Percentiles rank a stretch among this genome's conserved stretches.
Evolutionary conservation across 2,329 filamentous ascomycete species (phyloP).

Genomic region (Rhinocladiella mackenziei): DNA sequence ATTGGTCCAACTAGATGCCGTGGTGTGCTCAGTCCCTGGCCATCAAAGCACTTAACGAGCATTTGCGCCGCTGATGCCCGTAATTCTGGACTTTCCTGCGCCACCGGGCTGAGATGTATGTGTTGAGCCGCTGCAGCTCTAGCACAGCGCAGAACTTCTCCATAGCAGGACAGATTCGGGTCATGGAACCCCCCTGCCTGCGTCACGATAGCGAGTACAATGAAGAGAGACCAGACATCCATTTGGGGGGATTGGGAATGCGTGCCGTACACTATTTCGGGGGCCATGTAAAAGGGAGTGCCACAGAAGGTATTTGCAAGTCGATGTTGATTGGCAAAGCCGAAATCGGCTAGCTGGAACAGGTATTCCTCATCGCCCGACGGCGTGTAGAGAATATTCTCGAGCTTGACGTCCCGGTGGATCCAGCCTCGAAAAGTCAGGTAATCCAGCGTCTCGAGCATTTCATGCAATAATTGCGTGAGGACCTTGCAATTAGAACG

Average conservation of each 20-base stretch:
- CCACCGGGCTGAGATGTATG: slow-evolving; percentile 23
- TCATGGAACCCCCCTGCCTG: background rate
- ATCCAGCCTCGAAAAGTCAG: slow-evolving; percentile 21
- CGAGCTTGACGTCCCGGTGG: slow-evolving; percentile 30
- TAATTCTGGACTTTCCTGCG: slow-evolving; percentile 20
- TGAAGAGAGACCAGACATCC: slow-evolving; percentile 27
- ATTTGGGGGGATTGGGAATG: slow-evolving; percentile 25
- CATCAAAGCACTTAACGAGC: slow-evolving; percentile 25
- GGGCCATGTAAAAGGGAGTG: slow-evolving; percentile 23
- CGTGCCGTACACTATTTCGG: slow-evolving; percentile 17
- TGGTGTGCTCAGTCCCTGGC: slow-evolving; percentile 24
- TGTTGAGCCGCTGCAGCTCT: slow-evolving; percentile 3
- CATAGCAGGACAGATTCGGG: background rate
- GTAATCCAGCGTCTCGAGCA: slow-evolving; percentile 29
- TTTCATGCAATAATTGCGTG: slow-evolving; percentile 11
- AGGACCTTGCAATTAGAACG: background rate
- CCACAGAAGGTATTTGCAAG: slow-evolving; percentile 16
- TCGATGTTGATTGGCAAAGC: slow-evolving; percentile 18
- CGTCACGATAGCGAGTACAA: slow-evolving; percentile 1
- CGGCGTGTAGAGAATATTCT: slow-evolving; percentile 30
- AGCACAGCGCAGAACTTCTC: slow-evolving; percentile 1
- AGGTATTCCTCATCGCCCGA: slow-evolving; percentile 6
- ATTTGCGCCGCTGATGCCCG: slow-evolving; percentile 33
- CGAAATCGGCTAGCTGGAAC: slow-evolving; percentile 30
- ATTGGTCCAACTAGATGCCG: slow-evolving; percentile 5